Evolutionary conservation across 441 rosid species (phyloP), one percentile per base, ranked within the genome.

Genomic region (Syzygium syzygioides): DNA sequence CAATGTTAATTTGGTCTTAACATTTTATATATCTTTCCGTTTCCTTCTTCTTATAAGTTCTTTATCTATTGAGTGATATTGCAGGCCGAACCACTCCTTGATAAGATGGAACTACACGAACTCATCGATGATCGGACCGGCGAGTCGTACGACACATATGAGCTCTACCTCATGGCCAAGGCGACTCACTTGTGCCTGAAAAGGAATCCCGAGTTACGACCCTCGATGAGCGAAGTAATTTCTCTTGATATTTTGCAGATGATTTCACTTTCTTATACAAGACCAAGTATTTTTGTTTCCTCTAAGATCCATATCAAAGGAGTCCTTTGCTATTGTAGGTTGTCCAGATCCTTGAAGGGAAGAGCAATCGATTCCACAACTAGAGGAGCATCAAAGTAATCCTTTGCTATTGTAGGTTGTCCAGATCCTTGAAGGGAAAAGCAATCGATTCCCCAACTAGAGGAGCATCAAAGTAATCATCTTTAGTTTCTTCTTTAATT

Each of bases 171-270:
- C 68, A 93, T 94, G 95, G 92, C 94, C 53, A 95, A 91, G 91
- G 90, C 94, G 9, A 93, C 95, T 25, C 56, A 87, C 60, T 86
- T 89, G 4, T 94, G 97, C 23, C 88, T 95, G 57, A 94, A 93
- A 88, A 90, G 87, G 32, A 93, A 86, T 91, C 97, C 97, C 17
- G 96, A 93, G 91, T 85, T 89, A 92, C 89, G 96, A 37, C 96
- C 97, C 55, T 95, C 95, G 5, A 94, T 94, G 91, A 94, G 91
- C 79, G 94, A 94, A 95, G 97, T 94, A 93, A 85, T 28, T 85
- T 79, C 85, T 32, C 60, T 17, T 48, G 64, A 53, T 10, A 3
- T 30, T 54, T 52, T 52, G 18, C 37, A 8, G 79, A 48, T 41
- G 28, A 64, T 26, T 86, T 18, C 18, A 20, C 18, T 52, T 54